Conservation (phyloP, 2,329 filamentous ascomycete species). For the Venturia aucupariae region DNA sequence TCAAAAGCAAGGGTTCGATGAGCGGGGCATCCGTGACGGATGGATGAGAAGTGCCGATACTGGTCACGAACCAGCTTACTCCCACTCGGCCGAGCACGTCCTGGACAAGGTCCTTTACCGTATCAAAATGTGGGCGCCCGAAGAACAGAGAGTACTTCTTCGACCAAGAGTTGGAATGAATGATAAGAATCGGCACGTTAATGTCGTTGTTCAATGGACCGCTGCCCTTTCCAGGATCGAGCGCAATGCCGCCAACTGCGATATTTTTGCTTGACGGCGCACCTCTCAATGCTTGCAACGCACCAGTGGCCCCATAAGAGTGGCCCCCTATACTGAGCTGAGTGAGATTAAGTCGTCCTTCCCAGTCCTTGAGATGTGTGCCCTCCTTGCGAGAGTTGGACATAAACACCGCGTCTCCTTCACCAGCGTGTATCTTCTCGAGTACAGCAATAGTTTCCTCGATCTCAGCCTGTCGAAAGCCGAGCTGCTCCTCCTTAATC, state of each 20-base stretch:
- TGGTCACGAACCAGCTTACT: slow-evolving; percentile 12
- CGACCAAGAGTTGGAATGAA: slow-evolving; percentile 12
- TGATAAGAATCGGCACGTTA: slow-evolving; percentile 10
- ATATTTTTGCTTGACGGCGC: background rate
- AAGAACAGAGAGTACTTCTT: slow-evolving; percentile 8
- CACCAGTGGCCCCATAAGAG: slow-evolving; percentile 68
- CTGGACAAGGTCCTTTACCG: slow-evolving; percentile 5
- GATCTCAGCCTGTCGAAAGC: slow-evolving; percentile 12
- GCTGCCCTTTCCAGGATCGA: slow-evolving; percentile 12
- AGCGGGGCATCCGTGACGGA: slow-evolving; percentile 12
- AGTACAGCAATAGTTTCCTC: slow-evolving; percentile 5
- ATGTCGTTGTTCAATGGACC: slow-evolving; percentile 13
- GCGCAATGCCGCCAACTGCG: slow-evolving; percentile 1
- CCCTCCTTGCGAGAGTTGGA: slow-evolving; percentile 13
- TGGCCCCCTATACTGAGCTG: slow-evolving; percentile 49
- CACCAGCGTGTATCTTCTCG: background rate
- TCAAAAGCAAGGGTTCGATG: slow-evolving; percentile 10
- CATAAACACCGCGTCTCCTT: background rate
- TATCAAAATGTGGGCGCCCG: slow-evolving; percentile 13
- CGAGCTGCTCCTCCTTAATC: slow-evolving; percentile 11
- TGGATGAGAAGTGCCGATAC: slow-evolving; percentile 12
- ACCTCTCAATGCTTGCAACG: slow-evolving; percentile 64
- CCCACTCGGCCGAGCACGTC: background rate
- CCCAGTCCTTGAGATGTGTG: slow-evolving; percentile 5
- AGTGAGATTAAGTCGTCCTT: slow-evolving; percentile 5